Percentiles rank a stretch among this genome's conserved stretches.
phyloP scores from a whole-genome alignment of 2,329 filamentous ascomycete species.

The Amauroascus verrucosus region DNA sequence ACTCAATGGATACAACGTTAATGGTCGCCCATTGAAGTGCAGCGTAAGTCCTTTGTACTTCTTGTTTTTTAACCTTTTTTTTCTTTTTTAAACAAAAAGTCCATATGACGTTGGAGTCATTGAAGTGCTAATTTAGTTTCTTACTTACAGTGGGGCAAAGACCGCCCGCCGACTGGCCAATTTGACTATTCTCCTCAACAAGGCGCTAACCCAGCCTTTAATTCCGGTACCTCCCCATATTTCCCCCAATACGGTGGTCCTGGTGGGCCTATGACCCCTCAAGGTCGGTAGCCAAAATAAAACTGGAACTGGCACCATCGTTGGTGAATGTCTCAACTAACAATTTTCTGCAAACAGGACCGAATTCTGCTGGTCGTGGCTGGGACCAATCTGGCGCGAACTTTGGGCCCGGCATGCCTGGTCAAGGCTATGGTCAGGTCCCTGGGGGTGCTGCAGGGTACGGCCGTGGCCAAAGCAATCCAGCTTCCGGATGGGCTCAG shows the following conservation, averaged over 20 bases:
- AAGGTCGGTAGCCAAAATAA: constrained; percentile 33
- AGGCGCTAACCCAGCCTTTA: constrained; percentile 55
- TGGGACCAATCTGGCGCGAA: constrained; percentile 47
- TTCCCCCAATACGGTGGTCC: constrained; percentile 90
- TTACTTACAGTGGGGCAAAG: constrained; percentile 80
- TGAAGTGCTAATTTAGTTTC: constrained; percentile 18
- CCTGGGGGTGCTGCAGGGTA: constrained; percentile 62
- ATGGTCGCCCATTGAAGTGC: constrained; percentile 93
- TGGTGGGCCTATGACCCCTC: constrained; percentile 50
- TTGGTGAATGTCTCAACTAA: neutral
- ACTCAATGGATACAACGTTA: constrained; percentile 94
- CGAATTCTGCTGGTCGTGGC: constrained; percentile 48
- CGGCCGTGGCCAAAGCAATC: constrained; percentile 58
- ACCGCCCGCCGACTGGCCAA: constrained; percentile 77
- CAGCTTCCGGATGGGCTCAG: constrained; percentile 45
- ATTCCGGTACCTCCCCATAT: constrained; percentile 68
- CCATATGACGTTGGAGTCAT: neutral
- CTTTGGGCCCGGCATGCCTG: constrained; percentile 36
- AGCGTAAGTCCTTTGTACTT: constrained; percentile 68
- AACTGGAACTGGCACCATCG: constrained; percentile 26
- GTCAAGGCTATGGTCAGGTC: constrained; percentile 49
- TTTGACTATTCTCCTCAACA: constrained; percentile 78
- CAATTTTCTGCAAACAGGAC: constrained; percentile 30
- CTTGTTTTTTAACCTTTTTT: too few species aligned
- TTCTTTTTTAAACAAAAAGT: too few species aligned